Conservation (phyloP, 139 green algal species). For the Chlorella sp. region DNA sequence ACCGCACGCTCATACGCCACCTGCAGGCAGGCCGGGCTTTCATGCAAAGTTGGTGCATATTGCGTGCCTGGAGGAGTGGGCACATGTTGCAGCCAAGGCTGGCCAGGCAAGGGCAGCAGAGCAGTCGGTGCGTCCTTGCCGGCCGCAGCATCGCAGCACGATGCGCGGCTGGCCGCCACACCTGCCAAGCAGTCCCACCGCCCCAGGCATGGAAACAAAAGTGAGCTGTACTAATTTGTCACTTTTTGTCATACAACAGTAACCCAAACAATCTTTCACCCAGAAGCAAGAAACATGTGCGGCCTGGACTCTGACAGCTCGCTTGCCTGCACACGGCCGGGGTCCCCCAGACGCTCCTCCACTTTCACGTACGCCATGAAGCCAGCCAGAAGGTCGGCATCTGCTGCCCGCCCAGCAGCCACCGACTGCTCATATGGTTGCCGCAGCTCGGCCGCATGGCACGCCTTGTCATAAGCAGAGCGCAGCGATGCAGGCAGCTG, state of each 20-base stretch:
- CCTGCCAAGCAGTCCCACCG: not conserved
- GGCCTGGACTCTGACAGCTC: too few species aligned
- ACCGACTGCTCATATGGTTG: slow-evolving; percentile 67
- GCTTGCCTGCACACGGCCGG: slow-evolving; percentile 60
- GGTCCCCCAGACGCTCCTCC: slow-evolving; percentile 61
- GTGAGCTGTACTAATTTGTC: too few species aligned
- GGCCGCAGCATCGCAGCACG: not conserved
- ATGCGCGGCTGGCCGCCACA: too few species aligned
- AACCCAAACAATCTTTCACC: too few species aligned
- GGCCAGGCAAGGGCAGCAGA: too few species aligned
- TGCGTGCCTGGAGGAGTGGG: not conserved
- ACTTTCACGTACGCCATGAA: slow-evolving; percentile 83
- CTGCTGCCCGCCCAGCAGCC: slow-evolving; percentile 27
- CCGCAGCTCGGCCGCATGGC: slow-evolving; percentile 54
- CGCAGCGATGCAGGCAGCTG: not conserved
- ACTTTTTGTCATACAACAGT: too few species aligned
- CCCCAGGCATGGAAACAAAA: too few species aligned
- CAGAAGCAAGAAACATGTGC: too few species aligned
- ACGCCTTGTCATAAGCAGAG: slow-evolving; percentile 48
- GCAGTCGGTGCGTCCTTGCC: too few species aligned
- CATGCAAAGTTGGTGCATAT: not conserved
- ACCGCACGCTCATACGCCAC: slow-evolving; percentile 83
- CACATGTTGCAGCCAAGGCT: too few species aligned
- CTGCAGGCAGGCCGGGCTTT: slow-evolving; percentile 26
- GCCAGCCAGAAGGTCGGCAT: slow-evolving; percentile 70